Percentiles rank a stretch among this genome's conserved stretches.
phyloP scores from a whole-genome alignment of 2,329 filamentous ascomycete genomes.

The Exophiala calicioides region DNA sequence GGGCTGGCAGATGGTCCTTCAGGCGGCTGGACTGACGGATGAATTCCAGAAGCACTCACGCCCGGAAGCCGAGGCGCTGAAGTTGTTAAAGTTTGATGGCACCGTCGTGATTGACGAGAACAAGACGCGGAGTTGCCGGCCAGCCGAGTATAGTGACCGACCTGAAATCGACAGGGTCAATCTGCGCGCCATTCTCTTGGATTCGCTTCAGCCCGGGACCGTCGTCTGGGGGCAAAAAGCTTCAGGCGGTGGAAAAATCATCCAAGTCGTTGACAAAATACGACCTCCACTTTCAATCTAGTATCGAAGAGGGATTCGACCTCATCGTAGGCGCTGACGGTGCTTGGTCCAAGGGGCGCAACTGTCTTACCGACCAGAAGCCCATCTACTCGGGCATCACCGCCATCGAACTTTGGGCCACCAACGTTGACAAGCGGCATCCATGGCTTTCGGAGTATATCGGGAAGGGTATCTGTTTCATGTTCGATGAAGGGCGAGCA shows the following conservation, averaged over 20 bases:
- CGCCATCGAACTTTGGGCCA: constrained; percentile 46
- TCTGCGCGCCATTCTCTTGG: constrained; percentile 48
- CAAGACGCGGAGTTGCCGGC: constrained; percentile 16
- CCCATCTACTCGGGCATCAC: constrained; percentile 40
- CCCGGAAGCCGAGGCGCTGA: constrained; percentile 54
- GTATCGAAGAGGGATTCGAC: constrained; percentile 26
- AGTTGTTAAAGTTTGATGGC: constrained; percentile 48
- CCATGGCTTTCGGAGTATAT: constrained; percentile 49
- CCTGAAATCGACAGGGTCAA: constrained; percentile 57
- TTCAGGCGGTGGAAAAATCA: constrained; percentile 40
- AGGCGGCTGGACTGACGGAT: constrained; percentile 52
- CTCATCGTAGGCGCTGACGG: constrained; percentile 50
- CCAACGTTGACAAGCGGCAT: constrained; percentile 44
- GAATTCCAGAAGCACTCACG: constrained; percentile 54
- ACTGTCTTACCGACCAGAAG: constrained; percentile 31
- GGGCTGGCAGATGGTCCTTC: constrained; percentile 55
- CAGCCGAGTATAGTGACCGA: constrained; percentile 35
- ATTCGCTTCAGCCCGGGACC: constrained; percentile 48
- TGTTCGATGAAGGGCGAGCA: constrained; percentile 44
- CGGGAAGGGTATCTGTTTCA: constrained; percentile 53
- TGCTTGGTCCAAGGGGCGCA: constrained; percentile 42
- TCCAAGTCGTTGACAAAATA: constrained; percentile 4
- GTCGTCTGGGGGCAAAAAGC: constrained; percentile 51
- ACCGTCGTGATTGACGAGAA: constrained; percentile 36
- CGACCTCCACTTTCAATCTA: constrained; percentile 20